Percentiles rank a stretch among this genome's conserved stretches.
Evolutionary conservation across 1,139 yeast species (phyloP).

Genomic region (Blastobotrys persicus): DNA sequence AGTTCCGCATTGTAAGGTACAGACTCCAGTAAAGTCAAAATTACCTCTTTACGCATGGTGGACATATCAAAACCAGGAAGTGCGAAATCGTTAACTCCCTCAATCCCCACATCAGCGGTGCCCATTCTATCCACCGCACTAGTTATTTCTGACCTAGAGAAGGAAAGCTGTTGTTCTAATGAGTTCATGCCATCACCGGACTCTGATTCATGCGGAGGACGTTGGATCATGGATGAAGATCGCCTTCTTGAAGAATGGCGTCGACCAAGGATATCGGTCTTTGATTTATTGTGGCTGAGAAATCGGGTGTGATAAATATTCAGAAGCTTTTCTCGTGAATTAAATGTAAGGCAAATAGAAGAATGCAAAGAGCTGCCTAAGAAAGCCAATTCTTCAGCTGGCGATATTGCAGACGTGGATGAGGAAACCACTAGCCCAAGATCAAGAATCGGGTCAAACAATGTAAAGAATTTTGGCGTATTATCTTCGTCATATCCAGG

Average conservation of each 20-base stretch:
- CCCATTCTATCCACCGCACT: conserved; percentile 26
- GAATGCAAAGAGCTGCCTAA: conserved; percentile 24
- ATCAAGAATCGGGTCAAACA: conserved; percentile 69
- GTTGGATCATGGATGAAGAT: conserved; percentile 20
- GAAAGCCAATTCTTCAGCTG: conserved; percentile 50
- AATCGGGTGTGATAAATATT: conserved; percentile 30
- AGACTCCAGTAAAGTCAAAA: conserved; percentile 51
- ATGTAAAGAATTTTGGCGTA: conserved; percentile 51
- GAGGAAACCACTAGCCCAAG: conserved; percentile 66
- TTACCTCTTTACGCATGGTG: conserved; percentile 58
- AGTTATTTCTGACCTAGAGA: conserved; percentile 23
- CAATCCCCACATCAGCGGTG: conserved; percentile 19
- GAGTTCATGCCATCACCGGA: conserved; percentile 20
- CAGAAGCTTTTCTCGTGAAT: conserved; percentile 21
- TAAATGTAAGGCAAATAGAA: conserved; percentile 31
- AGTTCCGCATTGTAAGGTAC: neutral
- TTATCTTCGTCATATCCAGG: conserved; percentile 11
- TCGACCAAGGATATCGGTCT: conserved; percentile 18
- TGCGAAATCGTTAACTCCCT: conserved; percentile 12
- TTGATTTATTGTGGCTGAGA: conserved; percentile 20
- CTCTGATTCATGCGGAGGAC: conserved; percentile 15
- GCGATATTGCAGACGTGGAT: conserved; percentile 62
- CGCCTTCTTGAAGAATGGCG: conserved; percentile 23
- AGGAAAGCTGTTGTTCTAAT: conserved; percentile 24
- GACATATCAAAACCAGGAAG: conserved; percentile 22